A percentile compares a stretch with the other conserved stretches of the same genome.
These are phyloP conservation scores for Podospora appendiculata DNA, from an alignment of 495 filamentous ascomycete species.

Conservation along the genomic window DNA sequence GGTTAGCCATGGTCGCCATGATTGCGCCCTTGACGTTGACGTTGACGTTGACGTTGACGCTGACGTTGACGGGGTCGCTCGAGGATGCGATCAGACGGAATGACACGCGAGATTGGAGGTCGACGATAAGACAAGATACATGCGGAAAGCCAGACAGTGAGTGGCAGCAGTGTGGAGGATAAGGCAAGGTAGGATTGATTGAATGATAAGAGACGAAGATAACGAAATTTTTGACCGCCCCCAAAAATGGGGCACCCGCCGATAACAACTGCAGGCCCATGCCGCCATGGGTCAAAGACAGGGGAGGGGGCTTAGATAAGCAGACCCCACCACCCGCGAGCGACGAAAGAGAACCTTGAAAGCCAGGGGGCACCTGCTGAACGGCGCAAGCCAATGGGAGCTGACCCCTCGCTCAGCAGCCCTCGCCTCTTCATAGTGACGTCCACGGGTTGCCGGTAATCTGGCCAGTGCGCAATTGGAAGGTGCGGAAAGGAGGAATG, in stretches of 20 bases:
- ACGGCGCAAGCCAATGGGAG: constrained; percentile 8
- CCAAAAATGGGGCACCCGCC: constrained; percentile 5
- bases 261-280: constrained; percentile 2
- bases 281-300: neutral
- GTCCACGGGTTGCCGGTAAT: neutral
- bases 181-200: too few species aligned
- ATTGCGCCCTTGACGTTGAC: too few species aligned
- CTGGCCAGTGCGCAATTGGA: neutral
- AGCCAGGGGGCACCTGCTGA: neutral
- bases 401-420: constrained; percentile 7
- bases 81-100: constrained; percentile 5
- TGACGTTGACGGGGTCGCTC: neutral
- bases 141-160: constrained; percentile 13
- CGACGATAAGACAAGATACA: constrained; percentile 20
- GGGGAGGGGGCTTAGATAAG: constrained; percentile 15
- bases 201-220: constrained; percentile 21
- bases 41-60: too few species aligned
- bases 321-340: constrained; percentile 5
- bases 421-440: neutral
- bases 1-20: constrained; percentile 39
- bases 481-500: neutral
- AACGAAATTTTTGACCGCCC: constrained; percentile 31
- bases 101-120: constrained; percentile 21
- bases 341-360: neutral
- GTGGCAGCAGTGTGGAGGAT: neutral